Base-by-base conservation (phyloP, 768 basidiomycete species). In the Antrodiella citrinella region DNA sequence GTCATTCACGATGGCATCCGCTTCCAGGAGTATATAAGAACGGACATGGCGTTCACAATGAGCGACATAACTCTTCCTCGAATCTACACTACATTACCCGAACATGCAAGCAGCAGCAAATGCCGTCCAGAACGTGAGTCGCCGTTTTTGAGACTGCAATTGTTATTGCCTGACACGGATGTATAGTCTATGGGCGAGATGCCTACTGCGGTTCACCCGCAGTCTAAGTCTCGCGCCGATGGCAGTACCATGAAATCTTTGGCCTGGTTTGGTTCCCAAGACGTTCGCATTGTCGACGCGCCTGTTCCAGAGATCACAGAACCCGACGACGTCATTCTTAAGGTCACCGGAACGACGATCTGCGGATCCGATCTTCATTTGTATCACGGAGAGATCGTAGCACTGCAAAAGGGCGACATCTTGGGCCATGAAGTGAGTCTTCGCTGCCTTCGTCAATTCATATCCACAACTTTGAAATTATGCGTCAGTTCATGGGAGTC, bases 271-370 rank as follows among this genome's bases (percentile, higher is more conserved):
- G 81, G 82, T 1, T 64, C 72, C 5, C 60, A 67, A 40, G 75
- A 80, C 53, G 77, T 67, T n/a, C 61, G 64, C 41, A 42, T 77
- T 51, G 64, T 75, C 53, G 73, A 78, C 40, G 71, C 70, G 2
- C 71, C 73, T 13, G 68, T 78, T 44, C 77, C 77, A 2, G 78
- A 78, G 50, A 77, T 89, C 58, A 82, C 77, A 1, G 79, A 87
- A 52, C 77, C 80, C n/a, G 75, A 81, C 58, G 87, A 91, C 56
- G 81, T 89, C 47, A 79, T 90, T 49, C 57, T 90, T 49, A 77
- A 79, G 63, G 79, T 88, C 3, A 89, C 87, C 19, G 86, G 86
- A 0, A 81, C 82, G 0, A 90, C 84, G 2, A 62, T 62, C 22
- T 64, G 61, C 42, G 61, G 86, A 4, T 80, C 77, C 4, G 81